Conservation (phyloP, 352 stramenopile genomes). For the Pythium chondricola region DNA sequence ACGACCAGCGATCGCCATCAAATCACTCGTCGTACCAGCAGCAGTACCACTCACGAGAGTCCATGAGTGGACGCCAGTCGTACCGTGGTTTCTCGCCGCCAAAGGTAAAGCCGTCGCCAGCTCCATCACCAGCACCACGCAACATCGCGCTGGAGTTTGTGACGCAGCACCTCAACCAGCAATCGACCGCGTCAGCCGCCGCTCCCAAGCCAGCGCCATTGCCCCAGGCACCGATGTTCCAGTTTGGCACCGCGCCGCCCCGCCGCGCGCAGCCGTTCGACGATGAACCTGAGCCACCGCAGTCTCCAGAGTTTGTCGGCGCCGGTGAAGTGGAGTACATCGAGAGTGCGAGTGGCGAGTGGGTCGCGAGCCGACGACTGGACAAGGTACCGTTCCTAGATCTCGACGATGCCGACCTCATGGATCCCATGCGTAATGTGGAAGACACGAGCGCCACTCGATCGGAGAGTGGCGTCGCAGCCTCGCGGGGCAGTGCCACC, state of each 20-base stretch:
- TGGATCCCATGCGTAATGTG: slow-evolving; percentile 10
- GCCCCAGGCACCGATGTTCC: background rate
- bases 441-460: slow-evolving; percentile 10
- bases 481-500: background rate
- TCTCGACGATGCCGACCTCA: slow-evolving; percentile 14
- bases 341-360: slow-evolving; percentile 53
- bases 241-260: background rate
- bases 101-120: background rate
- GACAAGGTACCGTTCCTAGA: slow-evolving; percentile 11
- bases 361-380: slow-evolving; percentile 36
- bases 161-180: background rate
- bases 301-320: slow-evolving; percentile 16
- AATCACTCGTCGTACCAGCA: slow-evolving; percentile 4
- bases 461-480: slow-evolving; percentile 7
- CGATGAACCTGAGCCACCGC: slow-evolving; percentile 7
- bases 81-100: slow-evolving; percentile 8
- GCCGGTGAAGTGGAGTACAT: slow-evolving; percentile 48
- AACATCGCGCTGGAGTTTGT: slow-evolving; percentile 6
- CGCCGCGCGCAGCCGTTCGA: background rate
- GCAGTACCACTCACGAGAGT: slow-evolving; percentile 28
- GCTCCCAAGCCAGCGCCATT: background rate
- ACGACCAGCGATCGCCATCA: background rate
- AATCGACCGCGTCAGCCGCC: background rate
- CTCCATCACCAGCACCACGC: background rate
- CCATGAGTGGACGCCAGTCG: slow-evolving; percentile 5